phyloP scores from a whole-genome alignment of 2,329 filamentous ascomycete species.

The Colletotrichum salicis region DNA sequence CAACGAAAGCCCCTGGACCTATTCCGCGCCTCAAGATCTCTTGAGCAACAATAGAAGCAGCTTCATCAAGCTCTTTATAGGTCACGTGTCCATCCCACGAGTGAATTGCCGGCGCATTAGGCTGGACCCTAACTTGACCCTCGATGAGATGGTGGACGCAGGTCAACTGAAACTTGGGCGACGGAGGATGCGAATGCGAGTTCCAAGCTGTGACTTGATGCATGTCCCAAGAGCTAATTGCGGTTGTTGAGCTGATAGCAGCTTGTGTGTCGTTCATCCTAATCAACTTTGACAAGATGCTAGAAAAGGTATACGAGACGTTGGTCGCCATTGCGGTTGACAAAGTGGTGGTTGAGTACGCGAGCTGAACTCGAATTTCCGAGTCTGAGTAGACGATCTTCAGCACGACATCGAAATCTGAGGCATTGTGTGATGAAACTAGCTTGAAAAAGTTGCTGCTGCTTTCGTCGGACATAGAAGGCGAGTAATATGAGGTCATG shows the following conservation, averaged over 20 bases:
- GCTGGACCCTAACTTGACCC: constrained; percentile 18
- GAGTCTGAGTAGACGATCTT: constrained; percentile 19
- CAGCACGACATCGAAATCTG: constrained; percentile 24
- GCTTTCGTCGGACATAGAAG: background rate
- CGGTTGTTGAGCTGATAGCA: background rate
- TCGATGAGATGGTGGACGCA: constrained; percentile 40
- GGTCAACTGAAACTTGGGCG: fast-evolving
- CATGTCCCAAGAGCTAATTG: background rate
- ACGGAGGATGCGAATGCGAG: fast-evolving
- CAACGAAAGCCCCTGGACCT: constrained; percentile 37
- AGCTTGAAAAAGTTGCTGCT: constrained; percentile 6
- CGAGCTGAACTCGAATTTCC: background rate
- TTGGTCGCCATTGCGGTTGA: constrained; percentile 6
- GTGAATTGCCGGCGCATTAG: constrained; percentile 34
- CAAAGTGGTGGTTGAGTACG: background rate
- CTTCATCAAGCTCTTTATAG: constrained; percentile 23
- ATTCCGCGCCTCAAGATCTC: constrained; percentile 33
- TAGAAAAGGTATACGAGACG: constrained; percentile 18
- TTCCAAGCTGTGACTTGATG: constrained; percentile 1
- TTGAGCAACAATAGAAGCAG: constrained; percentile 2
- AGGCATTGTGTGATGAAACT: constrained; percentile 10
- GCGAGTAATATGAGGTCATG: constrained; percentile 22
- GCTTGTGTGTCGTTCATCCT: background rate
- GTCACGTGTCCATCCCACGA: constrained; percentile 36
- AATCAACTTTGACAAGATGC: background rate